Base-by-base conservation (phyloP, 768 basidiomycete genomes). In the Rhizopogon sp. region DNA sequence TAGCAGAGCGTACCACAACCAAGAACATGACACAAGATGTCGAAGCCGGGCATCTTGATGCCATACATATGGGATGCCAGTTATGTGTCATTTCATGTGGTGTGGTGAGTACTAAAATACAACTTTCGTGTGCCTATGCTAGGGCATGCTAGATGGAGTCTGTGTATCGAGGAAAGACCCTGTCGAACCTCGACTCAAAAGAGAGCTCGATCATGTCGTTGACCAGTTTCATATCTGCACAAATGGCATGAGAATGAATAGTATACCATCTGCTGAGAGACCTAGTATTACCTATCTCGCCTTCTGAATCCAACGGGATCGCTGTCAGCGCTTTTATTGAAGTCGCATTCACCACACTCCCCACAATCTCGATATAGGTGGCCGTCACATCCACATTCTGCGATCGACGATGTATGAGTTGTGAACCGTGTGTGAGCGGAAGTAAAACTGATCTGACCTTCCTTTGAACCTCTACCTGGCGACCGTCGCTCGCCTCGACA, bases 401-500 rank as follows among this genome's bases (percentile, higher is more conserved):
- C 46, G 51, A 40, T 42, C 25, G 29, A 43, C 43, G 55, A 25
- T 25, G 25, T 17, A 41, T 54, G 31, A 31, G 50, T 47, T 16
- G n/a, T 17, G 5, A 25, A 39, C 6, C 41, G 39, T 31, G 2
- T 33, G 31, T 33, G 31, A 33, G 9, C 31, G 9, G 20, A 35
- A 20, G 42, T 20, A 39, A 13, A 25, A 33, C 33, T 39, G 29
- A 53, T 72, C 62, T n/a, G 46, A 83, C 84, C 54, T 66, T 58
- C 4, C 59, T 57, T 16, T 81, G 61, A 11, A 87, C 68, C 22
- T 69, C 71, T 6, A 87, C 81, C 64, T 90, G 73, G 0, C 81
- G 84, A 1, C 83, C 85, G 62, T 92, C 90, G 43, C 77, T 76
- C 1, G 88, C 80, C 57, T 84, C 76, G 10, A 91, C 84, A 3